These are phyloP conservation scores for Chondrus crispus DNA, from an alignment of 23 red algal genomes.

Conservation along the genomic window DNA sequence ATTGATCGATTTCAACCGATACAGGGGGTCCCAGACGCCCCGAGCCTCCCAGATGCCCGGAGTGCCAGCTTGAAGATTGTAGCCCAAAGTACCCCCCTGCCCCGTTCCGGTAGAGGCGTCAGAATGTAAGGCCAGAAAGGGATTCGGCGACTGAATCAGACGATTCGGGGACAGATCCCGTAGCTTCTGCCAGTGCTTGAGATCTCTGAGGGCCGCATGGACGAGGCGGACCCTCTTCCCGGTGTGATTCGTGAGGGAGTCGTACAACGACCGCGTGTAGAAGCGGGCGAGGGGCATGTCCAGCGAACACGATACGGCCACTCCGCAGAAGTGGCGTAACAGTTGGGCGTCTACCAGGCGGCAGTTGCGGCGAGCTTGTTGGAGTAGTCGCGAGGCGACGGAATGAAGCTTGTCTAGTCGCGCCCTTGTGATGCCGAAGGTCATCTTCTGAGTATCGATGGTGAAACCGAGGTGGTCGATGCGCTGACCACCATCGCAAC, in stretches of 20 bases:
- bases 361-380: neutral
- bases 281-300: neutral
- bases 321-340: neutral
- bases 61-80: neutral
- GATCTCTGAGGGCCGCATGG: neutral
- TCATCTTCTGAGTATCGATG: neutral
- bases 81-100: neutral
- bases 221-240: neutral
- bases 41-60: neutral
- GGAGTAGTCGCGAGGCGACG: neutral
- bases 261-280: neutral
- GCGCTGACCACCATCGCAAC: neutral
- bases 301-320: neutral
- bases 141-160: neutral
- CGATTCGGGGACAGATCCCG: neutral
- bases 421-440: neutral
- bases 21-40: neutral
- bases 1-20: neutral
- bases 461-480: slow-evolving; percentile 11
- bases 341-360: neutral
- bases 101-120: neutral
- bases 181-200: neutral
- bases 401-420: neutral
- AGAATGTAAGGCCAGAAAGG: neutral
- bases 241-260: neutral